Evolutionary conservation across 768 basidiomycete genomes (phyloP), one percentile per base, ranked within the genome.

Genomic region (Leucosporidium creatinivorum): DNA sequence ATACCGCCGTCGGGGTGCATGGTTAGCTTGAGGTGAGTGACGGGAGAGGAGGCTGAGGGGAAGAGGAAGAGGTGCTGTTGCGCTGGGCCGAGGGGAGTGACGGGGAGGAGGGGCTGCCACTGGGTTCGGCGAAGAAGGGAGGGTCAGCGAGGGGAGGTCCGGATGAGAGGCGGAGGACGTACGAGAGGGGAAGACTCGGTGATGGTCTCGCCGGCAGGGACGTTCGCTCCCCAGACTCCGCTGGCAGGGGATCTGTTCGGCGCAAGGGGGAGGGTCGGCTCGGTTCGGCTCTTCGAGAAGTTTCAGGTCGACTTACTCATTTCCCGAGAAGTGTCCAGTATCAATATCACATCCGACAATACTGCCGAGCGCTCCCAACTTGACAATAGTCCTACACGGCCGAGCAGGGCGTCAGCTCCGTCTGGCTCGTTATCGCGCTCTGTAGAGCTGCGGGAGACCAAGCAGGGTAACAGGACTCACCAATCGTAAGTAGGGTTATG

Each of bases 1-100:
- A 98, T 92, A 4, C 96, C 96, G 50, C 96, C 96, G 75, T 99
- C 96, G 4, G 96, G 96, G 79, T 92, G 91, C 85, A 94, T 93
- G 73, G 88, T 86, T 28, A 99, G 85, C 78, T 90, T 96, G 66
- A 99, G 86, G 77, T 88, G 89, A 69, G 87, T 93, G 65, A 74
- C 56, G 18, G 73, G 68, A 7, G 75, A 75, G 17, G 83, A 82
- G 3, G 76, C 64, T 18, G 81, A 76, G 21, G 85, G 67, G 76
- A 93, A 82, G 67, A 84, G 84, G 83, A 97, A 98, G 44, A 97
- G 82, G 77, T 99, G 96, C 62, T 87, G 83, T n/a, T 88, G 86
- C 69, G 83, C 85, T 12, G 96, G 94, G 4, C 89, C 89, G 31
- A 97, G 82, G 54, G 84, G 79, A 9, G 86, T 85, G 74, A 81